Evolutionary conservation across 164 flowering plant species (phyloP), one percentile per base, ranked within the genome.

Genomic region (Berberis vulgaris): DNA sequence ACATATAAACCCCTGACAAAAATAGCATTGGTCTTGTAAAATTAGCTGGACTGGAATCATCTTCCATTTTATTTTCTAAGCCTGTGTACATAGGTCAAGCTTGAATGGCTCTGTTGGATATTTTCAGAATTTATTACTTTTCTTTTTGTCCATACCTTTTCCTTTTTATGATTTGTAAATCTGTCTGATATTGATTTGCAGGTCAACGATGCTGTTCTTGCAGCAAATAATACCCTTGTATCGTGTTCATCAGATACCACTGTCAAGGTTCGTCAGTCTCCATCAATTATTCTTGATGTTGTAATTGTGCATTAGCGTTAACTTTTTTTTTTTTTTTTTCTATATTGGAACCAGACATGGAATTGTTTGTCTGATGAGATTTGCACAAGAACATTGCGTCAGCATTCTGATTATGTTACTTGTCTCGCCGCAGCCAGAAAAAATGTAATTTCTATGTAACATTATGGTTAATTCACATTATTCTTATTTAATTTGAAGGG

Each of bases 201-300:
- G 99, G 99, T 94, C 49, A 94, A 94, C 79, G 99, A 91, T 79
- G 91, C 80, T 54, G 86, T 91, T 56, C 77, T 94, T 79, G 78
- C 77, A 54, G 96, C 96, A 57, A 85, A 85, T 62, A 78, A 68
- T 57, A 86, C 88, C 3, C 88, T 94, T 46, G 87, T 94, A 43
- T 94, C 99, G 6, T 94, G 99, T 72, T 94, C 99, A 57, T 94
- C 99, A 58, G 97, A 91, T 69, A 77, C 93, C 42, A 87, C 99
- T 8, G 74, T 91, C 64, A 94, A 94, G 99, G 99, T 93, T 79
- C 41, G 7, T 49, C 43, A 26, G 50, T 7, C 40, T 57, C 43
- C 13, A 26, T 6, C 4, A 57, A 3, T 9, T 3, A 3, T 57
- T 9, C 6, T 55, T 55, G 6, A 41, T 6, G 8, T 57, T 55